Evolutionary conservation across 257 asterid genomes (phyloP).

Genomic region (Gynochthodes officinalis): DNA sequence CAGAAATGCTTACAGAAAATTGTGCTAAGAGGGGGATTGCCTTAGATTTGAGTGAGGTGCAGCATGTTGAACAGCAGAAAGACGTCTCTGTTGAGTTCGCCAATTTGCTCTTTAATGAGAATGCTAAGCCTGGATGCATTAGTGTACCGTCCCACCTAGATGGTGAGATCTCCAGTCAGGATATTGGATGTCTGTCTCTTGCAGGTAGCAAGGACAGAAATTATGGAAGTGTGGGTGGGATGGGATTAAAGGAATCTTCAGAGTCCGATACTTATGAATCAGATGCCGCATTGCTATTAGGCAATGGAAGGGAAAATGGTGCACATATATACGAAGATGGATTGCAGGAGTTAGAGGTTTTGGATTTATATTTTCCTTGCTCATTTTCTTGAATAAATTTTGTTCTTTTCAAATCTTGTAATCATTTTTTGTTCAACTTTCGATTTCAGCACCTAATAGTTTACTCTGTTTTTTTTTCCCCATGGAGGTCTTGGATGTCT

Average conservation of each 20-base stretch:
- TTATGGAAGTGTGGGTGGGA: constrained; percentile 20
- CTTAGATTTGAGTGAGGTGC: constrained; percentile 14
- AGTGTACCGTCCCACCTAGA: constrained; percentile 10
- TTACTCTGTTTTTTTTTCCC: neutral
- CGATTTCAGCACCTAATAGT: neutral
- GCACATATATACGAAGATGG: constrained; percentile 47
- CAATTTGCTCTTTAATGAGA: constrained; percentile 23
- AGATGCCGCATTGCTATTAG: constrained; percentile 30
- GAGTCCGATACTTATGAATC: constrained; percentile 26
- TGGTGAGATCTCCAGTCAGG: constrained; percentile 13
- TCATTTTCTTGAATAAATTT: constrained; percentile 7
- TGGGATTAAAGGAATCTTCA: constrained; percentile 23
- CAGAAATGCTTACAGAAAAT: constrained; percentile 15
- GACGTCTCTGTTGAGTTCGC: constrained; percentile 14
- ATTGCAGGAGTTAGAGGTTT: constrained; percentile 71
- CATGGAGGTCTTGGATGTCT: neutral
- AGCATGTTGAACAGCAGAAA: constrained; percentile 19
- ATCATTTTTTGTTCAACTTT: neutral
- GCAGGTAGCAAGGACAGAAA: constrained; percentile 11
- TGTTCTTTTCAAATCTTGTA: neutral
- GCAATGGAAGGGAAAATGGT: constrained; percentile 40
- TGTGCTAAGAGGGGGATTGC: constrained; percentile 7
- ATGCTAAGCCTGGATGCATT: constrained; percentile 31
- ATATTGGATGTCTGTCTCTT: constrained; percentile 6
- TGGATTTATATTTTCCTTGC: constrained; percentile 46